Evolutionary conservation across 257 asterid genomes (phyloP), one percentile per base, ranked within the genome.

Genomic region (Solanum etuberosum): DNA sequence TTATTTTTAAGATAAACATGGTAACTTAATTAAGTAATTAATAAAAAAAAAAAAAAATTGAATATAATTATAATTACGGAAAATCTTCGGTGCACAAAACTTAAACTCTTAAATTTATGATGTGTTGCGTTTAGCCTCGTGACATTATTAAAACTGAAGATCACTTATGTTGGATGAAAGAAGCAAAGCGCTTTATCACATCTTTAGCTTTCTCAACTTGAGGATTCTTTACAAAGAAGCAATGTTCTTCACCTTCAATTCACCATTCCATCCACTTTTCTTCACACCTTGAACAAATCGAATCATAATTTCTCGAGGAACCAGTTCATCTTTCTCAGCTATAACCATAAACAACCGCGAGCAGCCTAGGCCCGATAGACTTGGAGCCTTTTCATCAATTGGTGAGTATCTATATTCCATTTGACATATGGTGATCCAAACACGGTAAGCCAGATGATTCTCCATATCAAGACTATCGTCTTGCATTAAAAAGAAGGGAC

Each of bases 291-390:
- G 92, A 12, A 83, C 93, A 43, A 90, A 94, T 27, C 59, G 68
- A 9, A 87, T 23, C 34, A 72, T 89, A 5, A 87, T 85, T 23
- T 61, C 87, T 40, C 48, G 46, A 10, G 83, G 83, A 74, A 38
- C 13, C 73, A 92, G 63, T 11, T 1, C 13, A 86, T 90, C 94
- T 85, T 86, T 87, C 87, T 85, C 91, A 61, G 90, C 48, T 65
- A 32, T 35, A 42, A 25, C 40, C 90, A 91, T 21, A 86, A 86
- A 61, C 59, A 73, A 27, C 73, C 23, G 59, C 29, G 88, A 86
- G 43, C 84, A 72, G 6, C 88, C 85, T 12, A 73, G n/a, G 37
- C 37, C 48, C 21, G 25, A 10, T 74, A 86, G n/a, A 20, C 74
- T 73, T 8, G 84, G 84, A 23, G 88, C 88, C 46, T 38, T 57